phyloP scores from a whole-genome alignment of 495 filamentous ascomycete genomes.

The Podospora comata region DNA sequence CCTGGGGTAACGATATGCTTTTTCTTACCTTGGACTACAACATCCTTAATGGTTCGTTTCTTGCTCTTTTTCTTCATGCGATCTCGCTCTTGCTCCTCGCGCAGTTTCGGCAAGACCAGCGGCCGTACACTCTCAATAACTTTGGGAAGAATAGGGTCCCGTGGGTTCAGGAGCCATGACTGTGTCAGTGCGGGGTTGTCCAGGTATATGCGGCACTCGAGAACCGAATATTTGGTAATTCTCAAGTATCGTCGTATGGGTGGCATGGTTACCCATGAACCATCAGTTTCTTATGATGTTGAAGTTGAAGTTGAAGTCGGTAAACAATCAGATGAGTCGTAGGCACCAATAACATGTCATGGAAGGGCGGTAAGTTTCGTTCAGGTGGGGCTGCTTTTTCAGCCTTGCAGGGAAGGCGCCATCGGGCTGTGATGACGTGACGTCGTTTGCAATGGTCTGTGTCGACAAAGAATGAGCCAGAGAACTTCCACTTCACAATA shows the following conservation, averaged over 20 bases:
- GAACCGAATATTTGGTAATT: constrained; percentile 82
- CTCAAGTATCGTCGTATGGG: constrained; percentile 80
- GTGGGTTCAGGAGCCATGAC: constrained; percentile 75
- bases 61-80: constrained; percentile 56
- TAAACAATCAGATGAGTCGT: background rate
- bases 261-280: constrained; percentile 53
- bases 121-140: constrained; percentile 81
- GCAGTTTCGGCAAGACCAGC: constrained; percentile 80
- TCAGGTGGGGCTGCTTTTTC: background rate
- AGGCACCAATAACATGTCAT: background rate
- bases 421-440: background rate
- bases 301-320: background rate
- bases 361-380: background rate
- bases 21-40: constrained; percentile 69
- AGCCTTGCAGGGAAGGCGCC: background rate
- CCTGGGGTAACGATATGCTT: background rate
- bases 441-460: too few relatives aligned
- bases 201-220: constrained; percentile 93
- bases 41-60: constrained; percentile 80
- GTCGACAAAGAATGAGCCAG: too few relatives aligned
- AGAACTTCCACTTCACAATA: too few relatives aligned
- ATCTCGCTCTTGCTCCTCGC: constrained; percentile 75
- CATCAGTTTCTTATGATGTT: too few relatives aligned
- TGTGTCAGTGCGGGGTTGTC: constrained; percentile 77
- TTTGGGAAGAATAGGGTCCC: constrained; percentile 69